Evolutionary conservation across 768 basidiomycete species (phyloP).

Genomic region (Tricholoma sp.): DNA sequence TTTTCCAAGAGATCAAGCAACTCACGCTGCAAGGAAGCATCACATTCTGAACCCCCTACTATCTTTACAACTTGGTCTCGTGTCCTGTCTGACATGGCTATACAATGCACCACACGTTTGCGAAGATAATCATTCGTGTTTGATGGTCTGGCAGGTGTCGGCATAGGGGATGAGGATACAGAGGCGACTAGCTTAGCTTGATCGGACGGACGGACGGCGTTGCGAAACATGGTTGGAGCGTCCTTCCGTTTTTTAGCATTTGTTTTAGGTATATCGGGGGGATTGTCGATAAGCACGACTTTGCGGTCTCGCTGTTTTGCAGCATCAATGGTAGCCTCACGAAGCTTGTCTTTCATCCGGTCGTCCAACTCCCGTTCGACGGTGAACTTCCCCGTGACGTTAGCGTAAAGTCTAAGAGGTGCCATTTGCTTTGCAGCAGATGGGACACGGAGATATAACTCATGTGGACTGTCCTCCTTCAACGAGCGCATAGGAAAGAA

Average conservation of each 20-base stretch:
- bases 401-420: slow-evolving; percentile 69
- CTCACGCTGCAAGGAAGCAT: slow-evolving; percentile 31
- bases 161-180: slow-evolving; percentile 25
- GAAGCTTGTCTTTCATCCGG: slow-evolving; percentile 38
- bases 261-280: slow-evolving; percentile 32
- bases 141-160: slow-evolving; percentile 14
- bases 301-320: slow-evolving; percentile 38
- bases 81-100: slow-evolving; percentile 45
- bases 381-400: slow-evolving; percentile 66
- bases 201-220: slow-evolving; percentile 24
- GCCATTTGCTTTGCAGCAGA: slow-evolving; percentile 53
- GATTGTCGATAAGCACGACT: slow-evolving; percentile 46
- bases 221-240: slow-evolving; percentile 33
- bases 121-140: slow-evolving; percentile 22
- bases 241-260: slow-evolving; percentile 36
- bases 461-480: slow-evolving; percentile 56
- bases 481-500: slow-evolving; percentile 56
- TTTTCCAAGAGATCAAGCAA: slow-evolving; percentile 45
- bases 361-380: slow-evolving; percentile 58
- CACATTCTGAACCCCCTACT: slow-evolving; percentile 39
- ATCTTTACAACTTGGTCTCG: slow-evolving; percentile 43
- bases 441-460: slow-evolving; percentile 66
- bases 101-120: slow-evolving; percentile 47
- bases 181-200: slow-evolving; percentile 24
- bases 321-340: slow-evolving; percentile 41